phyloP scores from a whole-genome alignment of 106 monocot genomes.

The Vanilla planifolia region DNA sequence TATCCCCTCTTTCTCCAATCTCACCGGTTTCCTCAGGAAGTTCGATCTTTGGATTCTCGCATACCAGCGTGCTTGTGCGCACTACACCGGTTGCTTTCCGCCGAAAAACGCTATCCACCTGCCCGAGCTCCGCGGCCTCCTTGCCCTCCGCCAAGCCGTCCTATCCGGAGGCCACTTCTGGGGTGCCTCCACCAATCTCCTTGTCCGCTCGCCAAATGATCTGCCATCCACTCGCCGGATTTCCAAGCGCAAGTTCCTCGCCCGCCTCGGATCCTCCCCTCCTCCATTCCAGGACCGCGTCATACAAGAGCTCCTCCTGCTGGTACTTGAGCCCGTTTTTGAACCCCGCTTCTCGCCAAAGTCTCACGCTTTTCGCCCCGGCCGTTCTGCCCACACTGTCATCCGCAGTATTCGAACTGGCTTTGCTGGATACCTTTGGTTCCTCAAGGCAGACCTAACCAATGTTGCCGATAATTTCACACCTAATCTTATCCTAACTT shows the following conservation, averaged over 20 bases:
- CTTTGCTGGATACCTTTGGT: conserved; percentile 89
- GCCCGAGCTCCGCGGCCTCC: conserved; percentile 58
- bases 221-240: conserved; percentile 46
- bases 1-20: conserved; percentile 47
- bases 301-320: conserved; percentile 73
- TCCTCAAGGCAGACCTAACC: conserved; percentile 59
- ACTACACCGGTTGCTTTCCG: conserved; percentile 71
- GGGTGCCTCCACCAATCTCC: conserved; percentile 58
- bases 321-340: conserved; percentile 75
- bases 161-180: conserved; percentile 21
- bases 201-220: conserved; percentile 59
- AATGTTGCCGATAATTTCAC: conserved; percentile 29
- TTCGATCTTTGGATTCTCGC: conserved; percentile 87
- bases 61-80: conserved; percentile 86
- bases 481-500: conserved; percentile 32
- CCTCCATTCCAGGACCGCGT: conserved; percentile 77
- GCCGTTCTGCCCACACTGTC: conserved; percentile 64
- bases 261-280: conserved; percentile 23
- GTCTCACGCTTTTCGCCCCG: conserved; percentile 81
- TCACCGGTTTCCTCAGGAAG: conserved; percentile 71
- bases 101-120: conserved; percentile 45
- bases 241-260: conserved; percentile 37
- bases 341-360: conserved; percentile 69
- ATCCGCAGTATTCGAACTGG: conserved; percentile 69
- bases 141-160: conserved; percentile 23